These are phyloP conservation scores for Calonectria hawksworthii DNA, from an alignment of 2,329 filamentous ascomycete species.

Conservation along the genomic window DNA sequence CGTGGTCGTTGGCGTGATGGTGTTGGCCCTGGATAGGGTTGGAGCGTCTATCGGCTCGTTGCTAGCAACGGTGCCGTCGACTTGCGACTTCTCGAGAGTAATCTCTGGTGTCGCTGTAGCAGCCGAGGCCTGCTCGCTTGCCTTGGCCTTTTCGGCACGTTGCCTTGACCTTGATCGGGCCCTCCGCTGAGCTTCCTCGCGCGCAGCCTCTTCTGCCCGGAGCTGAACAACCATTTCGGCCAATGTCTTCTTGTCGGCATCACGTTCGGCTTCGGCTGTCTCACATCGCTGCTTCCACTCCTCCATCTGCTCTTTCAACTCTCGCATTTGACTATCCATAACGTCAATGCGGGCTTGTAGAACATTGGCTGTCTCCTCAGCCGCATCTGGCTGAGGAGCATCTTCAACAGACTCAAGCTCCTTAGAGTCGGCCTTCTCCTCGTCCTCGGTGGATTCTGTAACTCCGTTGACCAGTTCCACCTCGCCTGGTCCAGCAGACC, in stretches of 20 bases:
- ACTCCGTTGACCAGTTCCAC: constrained; percentile 31
- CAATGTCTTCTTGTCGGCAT: constrained; percentile 79
- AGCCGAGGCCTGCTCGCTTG: constrained; percentile 31
- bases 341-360: constrained; percentile 79
- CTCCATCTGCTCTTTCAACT: constrained; percentile 85
- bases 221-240: constrained; percentile 91
- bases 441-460: constrained; percentile 36
- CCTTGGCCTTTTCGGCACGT: constrained; percentile 41
- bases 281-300: constrained; percentile 83
- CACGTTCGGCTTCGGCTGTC: constrained; percentile 82
- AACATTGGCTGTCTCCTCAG: constrained; percentile 46
- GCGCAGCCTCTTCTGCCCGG: constrained; percentile 73
- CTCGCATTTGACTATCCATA: constrained; percentile 84
- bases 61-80: constrained; percentile 39
- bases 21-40: constrained; percentile 63
- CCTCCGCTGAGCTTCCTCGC: constrained; percentile 59
- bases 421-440: constrained; percentile 36
- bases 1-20: constrained; percentile 60
- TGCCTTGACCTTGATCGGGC: constrained; percentile 54
- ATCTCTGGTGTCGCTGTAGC: constrained; percentile 40
- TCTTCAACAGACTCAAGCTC: constrained; percentile 51
- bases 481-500: constrained; percentile 38
- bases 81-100: constrained; percentile 27
- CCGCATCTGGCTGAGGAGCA: constrained; percentile 55
- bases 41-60: constrained; percentile 56